Percentiles rank a stretch among this genome's conserved stretches.
phyloP scores from a whole-genome alignment of 257 asterid species.

The Euphrasia confusa region DNA sequence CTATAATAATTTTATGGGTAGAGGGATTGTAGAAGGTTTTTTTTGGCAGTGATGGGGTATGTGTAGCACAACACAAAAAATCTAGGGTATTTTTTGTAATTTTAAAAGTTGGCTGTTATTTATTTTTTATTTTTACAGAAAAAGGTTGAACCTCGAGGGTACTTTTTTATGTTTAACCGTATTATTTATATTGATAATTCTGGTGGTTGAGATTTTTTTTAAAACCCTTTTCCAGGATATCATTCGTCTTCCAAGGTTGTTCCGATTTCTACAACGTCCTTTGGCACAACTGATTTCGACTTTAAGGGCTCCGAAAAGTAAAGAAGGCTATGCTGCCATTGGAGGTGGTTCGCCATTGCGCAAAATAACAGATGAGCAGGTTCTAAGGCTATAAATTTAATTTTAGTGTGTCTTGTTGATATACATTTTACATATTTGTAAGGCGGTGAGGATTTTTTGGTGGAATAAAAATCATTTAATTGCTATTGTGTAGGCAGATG shows the following conservation, averaged over 20 bases:
- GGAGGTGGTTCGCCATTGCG: constrained; percentile 99
- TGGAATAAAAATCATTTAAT: constrained; percentile 15
- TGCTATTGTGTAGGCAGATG: constrained; percentile 56
- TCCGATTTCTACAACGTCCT: constrained; percentile 84
- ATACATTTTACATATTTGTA: neutral
- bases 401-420: neutral
- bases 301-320: constrained; percentile 91
- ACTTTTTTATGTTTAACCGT: no score
- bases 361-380: constrained; percentile 91
- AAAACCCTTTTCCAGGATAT: constrained; percentile 54
- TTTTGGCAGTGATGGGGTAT: no score
- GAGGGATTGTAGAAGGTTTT: no score
- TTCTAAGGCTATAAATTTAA: constrained; percentile 15
- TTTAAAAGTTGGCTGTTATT: neutral
- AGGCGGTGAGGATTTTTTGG: neutral
- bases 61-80: no score
- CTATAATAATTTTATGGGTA: no score
- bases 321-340: constrained; percentile 95
- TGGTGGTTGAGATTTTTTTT: constrained; percentile 14
- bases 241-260: constrained; percentile 91
- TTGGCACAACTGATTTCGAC: constrained; percentile 80
- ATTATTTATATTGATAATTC: constrained; percentile 8
- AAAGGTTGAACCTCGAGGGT: no score
- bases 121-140: no score
- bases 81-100: no score